Percentiles rank a stretch among this genome's conserved stretches.
These are phyloP conservation scores for Cryphonectria radicalis DNA, from an alignment of 2,329 filamentous ascomycete genomes.

Conservation along the genomic window DNA sequence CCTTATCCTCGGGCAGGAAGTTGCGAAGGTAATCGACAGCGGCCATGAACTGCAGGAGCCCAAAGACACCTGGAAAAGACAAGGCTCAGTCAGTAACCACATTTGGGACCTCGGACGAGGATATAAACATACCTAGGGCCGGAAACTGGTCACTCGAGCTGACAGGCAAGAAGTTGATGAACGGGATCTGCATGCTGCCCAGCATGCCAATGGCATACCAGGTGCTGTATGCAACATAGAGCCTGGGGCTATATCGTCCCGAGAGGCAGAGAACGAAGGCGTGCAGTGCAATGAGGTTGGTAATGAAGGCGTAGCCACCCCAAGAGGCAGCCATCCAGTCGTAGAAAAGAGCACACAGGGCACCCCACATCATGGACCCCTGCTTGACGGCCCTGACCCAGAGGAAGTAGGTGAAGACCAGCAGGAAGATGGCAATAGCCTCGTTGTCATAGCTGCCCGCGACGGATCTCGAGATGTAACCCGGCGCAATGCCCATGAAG, in stretches of 20 bases:
- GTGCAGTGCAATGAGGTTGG: constrained; percentile 92
- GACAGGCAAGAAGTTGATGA: constrained; percentile 95
- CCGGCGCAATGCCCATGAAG: constrained; percentile 97
- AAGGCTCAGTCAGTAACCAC: constrained; percentile 28
- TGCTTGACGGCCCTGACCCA: constrained; percentile 99
- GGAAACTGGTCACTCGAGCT: constrained; percentile 99
- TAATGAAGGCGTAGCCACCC: constrained; percentile 99
- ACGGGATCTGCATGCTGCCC: constrained; percentile 99
- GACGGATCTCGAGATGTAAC: constrained; percentile 97
- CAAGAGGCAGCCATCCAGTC: constrained; percentile 99
- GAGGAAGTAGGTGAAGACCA: constrained; percentile 97
- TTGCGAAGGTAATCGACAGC: constrained; percentile 89
- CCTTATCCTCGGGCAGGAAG: constrained; percentile 90
- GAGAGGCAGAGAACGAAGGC: constrained; percentile 93
- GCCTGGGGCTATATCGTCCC: constrained; percentile 90
- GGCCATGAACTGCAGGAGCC: constrained; percentile 88
- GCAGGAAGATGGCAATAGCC: constrained; percentile 97
- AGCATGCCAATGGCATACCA: constrained; percentile 97
- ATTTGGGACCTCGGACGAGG: not conserved
- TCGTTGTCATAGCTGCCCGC: constrained; percentile 99
- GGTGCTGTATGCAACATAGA: constrained; percentile 96
- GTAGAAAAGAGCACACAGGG: constrained; percentile 92
- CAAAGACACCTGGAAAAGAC: constrained; percentile 75
- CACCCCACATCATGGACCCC: constrained; percentile 96
- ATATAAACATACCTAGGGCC: constrained; percentile 70